phyloP scores from a whole-genome alignment of 2,329 filamentous ascomycete species.

The Sporothrix globosa region DNA sequence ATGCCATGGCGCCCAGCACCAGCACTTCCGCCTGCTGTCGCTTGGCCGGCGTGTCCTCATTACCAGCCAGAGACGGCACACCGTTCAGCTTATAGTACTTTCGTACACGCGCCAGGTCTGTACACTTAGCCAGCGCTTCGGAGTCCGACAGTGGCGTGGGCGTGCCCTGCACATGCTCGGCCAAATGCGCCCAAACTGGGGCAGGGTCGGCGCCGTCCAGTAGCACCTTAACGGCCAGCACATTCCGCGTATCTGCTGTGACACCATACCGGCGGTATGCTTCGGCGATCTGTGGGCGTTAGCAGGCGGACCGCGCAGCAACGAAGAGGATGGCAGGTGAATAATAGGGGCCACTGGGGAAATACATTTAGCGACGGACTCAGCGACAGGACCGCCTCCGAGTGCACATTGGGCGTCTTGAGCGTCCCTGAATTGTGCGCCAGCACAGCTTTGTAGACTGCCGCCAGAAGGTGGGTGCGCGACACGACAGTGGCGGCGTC shows the following conservation, averaged over 20 bases:
- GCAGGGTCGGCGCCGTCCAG: slow-evolving; percentile 49
- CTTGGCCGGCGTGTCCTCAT: slow-evolving; percentile 45
- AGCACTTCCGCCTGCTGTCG: slow-evolving; percentile 66
- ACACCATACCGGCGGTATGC: slow-evolving; percentile 90
- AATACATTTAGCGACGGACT: slow-evolving; percentile 79
- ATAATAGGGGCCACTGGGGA: slow-evolving; percentile 17
- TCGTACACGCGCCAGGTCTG: slow-evolving; percentile 70
- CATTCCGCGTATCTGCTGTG: slow-evolving; percentile 65
- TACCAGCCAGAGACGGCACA: slow-evolving; percentile 50
- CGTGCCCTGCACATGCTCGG: slow-evolving; percentile 63
- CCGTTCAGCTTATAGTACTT: slow-evolving; percentile 86
- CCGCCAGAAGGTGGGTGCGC: slow-evolving; percentile 71
- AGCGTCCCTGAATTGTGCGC: slow-evolving; percentile 61
- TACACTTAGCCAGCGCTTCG: slow-evolving; percentile 56
- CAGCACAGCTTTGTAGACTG: slow-evolving; percentile 76
- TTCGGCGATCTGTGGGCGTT: slow-evolving; percentile 72
- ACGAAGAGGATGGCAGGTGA: background rate
- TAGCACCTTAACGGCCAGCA: slow-evolving; percentile 83
- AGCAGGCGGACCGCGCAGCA: background rate
- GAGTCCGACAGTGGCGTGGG: slow-evolving; percentile 63
- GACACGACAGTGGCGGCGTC: slow-evolving; percentile 81
- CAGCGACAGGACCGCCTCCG: slow-evolving; percentile 80
- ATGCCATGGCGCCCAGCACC: slow-evolving; percentile 75
- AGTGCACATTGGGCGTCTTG: slow-evolving; percentile 84
- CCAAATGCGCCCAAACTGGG: slow-evolving; percentile 63